Evolutionary conservation across 2,329 filamentous ascomycete genomes (phyloP), one percentile per base, ranked within the genome.

Genomic region (Nemania serpens): DNA sequence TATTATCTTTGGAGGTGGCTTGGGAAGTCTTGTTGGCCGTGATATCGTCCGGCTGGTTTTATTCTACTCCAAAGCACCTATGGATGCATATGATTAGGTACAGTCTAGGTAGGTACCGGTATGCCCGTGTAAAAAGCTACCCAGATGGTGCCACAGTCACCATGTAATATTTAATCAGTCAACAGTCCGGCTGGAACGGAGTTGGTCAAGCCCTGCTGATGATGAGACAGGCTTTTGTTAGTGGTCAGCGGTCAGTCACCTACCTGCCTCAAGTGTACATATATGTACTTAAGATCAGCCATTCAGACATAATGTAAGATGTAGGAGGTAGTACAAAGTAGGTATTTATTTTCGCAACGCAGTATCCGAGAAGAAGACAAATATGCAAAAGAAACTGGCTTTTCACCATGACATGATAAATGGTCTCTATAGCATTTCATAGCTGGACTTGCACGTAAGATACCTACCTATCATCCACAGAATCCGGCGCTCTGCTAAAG

Each of bases 371-470:
- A 29, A 29, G 39, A 55, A 33, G 41, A 42, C 22, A 55, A 33
- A 53, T 39, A 53, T 50, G 61, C 61, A 62, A 37, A 42, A 25
- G 55, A 57, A 43, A 57, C 25, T 54, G 50, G 39, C 58, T 49
- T 62, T 42, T 58, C 57, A 55, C 39, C 51, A 34, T 59, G 57
- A 55, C 65, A 66, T 61, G 62, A 64, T 62, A 52, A 45, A 33
- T 55, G 48, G 34, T 53, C 39, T 36, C 43, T 46, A 47, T 52
- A 45, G 52, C 39, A 54, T 42, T 57, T 52, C 55, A 58, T 39
- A 48, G 22, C 43, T 51, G 39, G 55, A 56, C 55, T 60, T n/a
- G n/a, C n/a, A n/a, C n/a, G n/a, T n/a, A 57, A 63, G 55, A 62
- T 55, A 63, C 39, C 7, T 29, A 7, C 25, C 25, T 29, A 29